Evolutionary conservation across 2,329 filamentous ascomycete species (phyloP).

Genomic region (Calycina herbarum): DNA sequence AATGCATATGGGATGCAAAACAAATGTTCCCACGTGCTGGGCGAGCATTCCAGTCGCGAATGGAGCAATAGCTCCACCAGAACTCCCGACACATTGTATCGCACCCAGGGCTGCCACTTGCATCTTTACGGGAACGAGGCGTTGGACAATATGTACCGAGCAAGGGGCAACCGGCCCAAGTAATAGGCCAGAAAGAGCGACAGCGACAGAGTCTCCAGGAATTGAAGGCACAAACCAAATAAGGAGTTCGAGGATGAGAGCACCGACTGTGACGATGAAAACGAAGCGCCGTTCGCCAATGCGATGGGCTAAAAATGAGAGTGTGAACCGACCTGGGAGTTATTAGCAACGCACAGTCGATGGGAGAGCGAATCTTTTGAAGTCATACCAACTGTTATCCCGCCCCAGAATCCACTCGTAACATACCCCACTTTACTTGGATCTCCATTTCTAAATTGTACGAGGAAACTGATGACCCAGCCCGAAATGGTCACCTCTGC

Average conservation of each 20-base stretch:
- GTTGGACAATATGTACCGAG: slow-evolving; percentile 61
- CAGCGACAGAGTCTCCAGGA: slow-evolving; percentile 62
- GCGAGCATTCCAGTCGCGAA: slow-evolving; percentile 48
- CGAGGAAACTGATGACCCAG: slow-evolving; percentile 83
- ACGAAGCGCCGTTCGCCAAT: slow-evolving; percentile 73
- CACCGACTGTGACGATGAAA: slow-evolving; percentile 56
- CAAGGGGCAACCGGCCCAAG: slow-evolving; percentile 79
- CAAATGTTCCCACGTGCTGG: slow-evolving; percentile 45
- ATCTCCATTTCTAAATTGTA: slow-evolving; percentile 68
- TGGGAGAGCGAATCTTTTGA: no score
- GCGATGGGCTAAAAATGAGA: slow-evolving; percentile 63
- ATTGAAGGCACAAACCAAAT: slow-evolving; percentile 76
- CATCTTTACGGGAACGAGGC: slow-evolving; percentile 56
- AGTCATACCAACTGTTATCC: slow-evolving; percentile 70
- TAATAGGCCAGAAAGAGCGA: slow-evolving; percentile 69
- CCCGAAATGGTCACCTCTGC: slow-evolving; percentile 79
- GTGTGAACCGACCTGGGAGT: slow-evolving; percentile 61
- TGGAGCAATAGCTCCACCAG: slow-evolving; percentile 66
- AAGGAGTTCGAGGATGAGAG: slow-evolving; percentile 62
- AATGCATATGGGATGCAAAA: slow-evolving; percentile 38
- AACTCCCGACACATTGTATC: slow-evolving; percentile 66
- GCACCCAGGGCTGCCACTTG: slow-evolving; percentile 63
- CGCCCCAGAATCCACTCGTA: slow-evolving; percentile 67
- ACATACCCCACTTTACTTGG: slow-evolving; percentile 75
- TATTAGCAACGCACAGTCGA: no score